A percentile compares a stretch with the other conserved stretches of the same genome.
These are phyloP conservation scores for Pueraria montana DNA, from an alignment of 306 rosid species.

Conservation along the genomic window DNA sequence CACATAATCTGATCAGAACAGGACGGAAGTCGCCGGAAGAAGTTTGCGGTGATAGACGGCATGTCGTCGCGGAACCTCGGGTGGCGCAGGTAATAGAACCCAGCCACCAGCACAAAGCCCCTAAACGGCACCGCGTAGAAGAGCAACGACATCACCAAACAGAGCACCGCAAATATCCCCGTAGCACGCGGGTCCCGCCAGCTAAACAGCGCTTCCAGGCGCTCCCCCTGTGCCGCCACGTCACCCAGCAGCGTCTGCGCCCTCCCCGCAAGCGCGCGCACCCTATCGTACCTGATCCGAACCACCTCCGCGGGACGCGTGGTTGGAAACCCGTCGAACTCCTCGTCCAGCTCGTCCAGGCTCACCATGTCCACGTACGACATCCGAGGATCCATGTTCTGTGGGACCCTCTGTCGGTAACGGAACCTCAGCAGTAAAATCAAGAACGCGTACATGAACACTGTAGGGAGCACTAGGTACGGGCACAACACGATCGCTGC, in stretches of 20 bases:
- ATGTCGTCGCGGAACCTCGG: slow-evolving; percentile 85
- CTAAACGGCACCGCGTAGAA: slow-evolving; percentile 78
- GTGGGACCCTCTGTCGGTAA: slow-evolving; percentile 56
- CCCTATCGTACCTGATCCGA: slow-evolving; percentile 74
- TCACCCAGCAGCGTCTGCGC: slow-evolving; percentile 82
- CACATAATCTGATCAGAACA: slow-evolving; percentile 82
- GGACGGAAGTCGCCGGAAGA: slow-evolving; percentile 81
- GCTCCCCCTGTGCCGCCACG: slow-evolving; percentile 94
- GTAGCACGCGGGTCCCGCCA: slow-evolving; percentile 95
- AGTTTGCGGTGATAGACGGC: slow-evolving; percentile 79
- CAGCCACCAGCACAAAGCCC: slow-evolving; percentile 63
- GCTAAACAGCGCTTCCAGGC: slow-evolving; percentile 75
- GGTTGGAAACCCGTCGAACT: slow-evolving; percentile 82
- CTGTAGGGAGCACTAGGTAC: slow-evolving; percentile 67
- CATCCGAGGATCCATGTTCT: slow-evolving; percentile 69
- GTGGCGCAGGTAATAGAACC: slow-evolving; percentile 77
- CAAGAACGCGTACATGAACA: slow-evolving; percentile 80
- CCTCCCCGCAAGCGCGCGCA: slow-evolving; percentile 81
- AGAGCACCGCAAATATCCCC: slow-evolving; percentile 75
- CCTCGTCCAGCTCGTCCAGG: slow-evolving; percentile 83
- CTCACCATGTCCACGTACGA: slow-evolving; percentile 80
- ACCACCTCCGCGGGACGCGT: slow-evolving; percentile 60
- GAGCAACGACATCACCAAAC: slow-evolving; percentile 71
- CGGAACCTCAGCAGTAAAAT: slow-evolving; percentile 63
- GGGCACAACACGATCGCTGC: slow-evolving; percentile 71